Percentiles rank a stretch among this genome's conserved stretches.
Conservation (phyloP, 1,284 basidiomycete species). For the Ustilago vetiveriae region DNA sequence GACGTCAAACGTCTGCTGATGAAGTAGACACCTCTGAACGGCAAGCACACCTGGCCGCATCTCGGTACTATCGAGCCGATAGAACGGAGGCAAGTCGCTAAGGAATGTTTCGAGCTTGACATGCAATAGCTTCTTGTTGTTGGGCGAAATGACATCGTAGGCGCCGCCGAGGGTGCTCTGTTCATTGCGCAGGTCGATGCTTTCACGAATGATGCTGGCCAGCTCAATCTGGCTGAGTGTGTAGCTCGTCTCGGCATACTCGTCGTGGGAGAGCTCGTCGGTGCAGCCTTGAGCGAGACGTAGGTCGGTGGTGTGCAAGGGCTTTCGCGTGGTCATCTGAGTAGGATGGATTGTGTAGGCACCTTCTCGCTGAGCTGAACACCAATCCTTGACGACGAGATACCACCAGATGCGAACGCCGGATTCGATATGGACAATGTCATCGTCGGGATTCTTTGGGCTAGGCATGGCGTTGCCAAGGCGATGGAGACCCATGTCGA, state of each 20-base stretch:
- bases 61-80: slow-evolving; percentile 31
- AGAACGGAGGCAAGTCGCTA: slow-evolving; percentile 48
- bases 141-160: slow-evolving; percentile 36
- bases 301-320: slow-evolving; percentile 50
- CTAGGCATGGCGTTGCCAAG: slow-evolving; percentile 45
- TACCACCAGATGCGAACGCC: slow-evolving; percentile 57
- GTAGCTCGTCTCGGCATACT: slow-evolving; percentile 47
- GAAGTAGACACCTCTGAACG: slow-evolving; percentile 52
- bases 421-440: slow-evolving; percentile 45
- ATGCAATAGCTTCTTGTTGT: slow-evolving; percentile 39
- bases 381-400: slow-evolving; percentile 58
- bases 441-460: slow-evolving; percentile 18
- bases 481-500: slow-evolving; percentile 54
- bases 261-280: slow-evolving; percentile 27
- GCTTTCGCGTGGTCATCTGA: slow-evolving; percentile 52
- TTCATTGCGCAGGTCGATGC: slow-evolving; percentile 50
- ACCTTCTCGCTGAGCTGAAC: slow-evolving; percentile 48
- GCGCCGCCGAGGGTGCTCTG: slow-evolving; percentile 35
- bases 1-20: slow-evolving; percentile 54
- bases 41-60: slow-evolving; percentile 37
- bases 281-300: slow-evolving; percentile 26
- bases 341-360: slow-evolving; percentile 54
- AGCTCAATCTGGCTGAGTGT: slow-evolving; percentile 49
- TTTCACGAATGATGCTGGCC: slow-evolving; percentile 48
- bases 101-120: slow-evolving; percentile 37